Conservation (phyloP, 345 rosid genomes). For the Euphorbia pulcherrima region DNA sequence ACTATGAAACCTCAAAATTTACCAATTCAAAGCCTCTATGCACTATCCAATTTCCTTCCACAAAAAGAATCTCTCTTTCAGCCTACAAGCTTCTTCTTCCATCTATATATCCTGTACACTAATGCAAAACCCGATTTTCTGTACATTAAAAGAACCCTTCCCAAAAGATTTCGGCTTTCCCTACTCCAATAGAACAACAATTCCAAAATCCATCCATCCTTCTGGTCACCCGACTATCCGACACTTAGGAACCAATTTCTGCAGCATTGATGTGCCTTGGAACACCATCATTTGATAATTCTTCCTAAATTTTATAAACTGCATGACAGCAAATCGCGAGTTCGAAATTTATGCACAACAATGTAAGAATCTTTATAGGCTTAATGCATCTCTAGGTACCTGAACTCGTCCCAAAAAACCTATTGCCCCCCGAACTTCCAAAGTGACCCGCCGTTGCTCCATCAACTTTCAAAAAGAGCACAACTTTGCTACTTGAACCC, state of each 20-base stretch:
- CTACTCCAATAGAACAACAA: not conserved
- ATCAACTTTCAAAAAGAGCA: no score
- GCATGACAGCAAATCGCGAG: constrained; percentile 9
- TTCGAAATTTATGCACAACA: not conserved
- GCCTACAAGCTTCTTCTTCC: not conserved
- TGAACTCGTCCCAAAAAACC: no score
- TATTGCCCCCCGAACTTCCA: no score
- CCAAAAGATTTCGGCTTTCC: constrained; percentile 7
- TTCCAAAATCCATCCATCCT: no score
- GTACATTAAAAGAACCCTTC: constrained; percentile 8
- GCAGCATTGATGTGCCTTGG: constrained; percentile 78
- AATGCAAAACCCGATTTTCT: not conserved
- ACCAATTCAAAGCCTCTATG: constrained; percentile 1
- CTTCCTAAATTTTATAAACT: constrained; percentile 45
- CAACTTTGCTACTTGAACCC: no score
- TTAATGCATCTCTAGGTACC: no score
- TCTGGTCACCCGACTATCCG: constrained; percentile 25
- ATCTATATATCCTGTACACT: constrained; percentile 3
- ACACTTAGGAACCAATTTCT: constrained; percentile 53
- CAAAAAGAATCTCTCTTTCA: constrained; percentile 13
- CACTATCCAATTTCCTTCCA: constrained; percentile 1
- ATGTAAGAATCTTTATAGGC: no score
- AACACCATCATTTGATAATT: constrained; percentile 71
- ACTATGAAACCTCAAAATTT: not conserved
- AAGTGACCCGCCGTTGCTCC: no score